Evolutionary conservation across 176 grass and related monocot species (phyloP).

Genomic region (Musa acuminata): DNA sequence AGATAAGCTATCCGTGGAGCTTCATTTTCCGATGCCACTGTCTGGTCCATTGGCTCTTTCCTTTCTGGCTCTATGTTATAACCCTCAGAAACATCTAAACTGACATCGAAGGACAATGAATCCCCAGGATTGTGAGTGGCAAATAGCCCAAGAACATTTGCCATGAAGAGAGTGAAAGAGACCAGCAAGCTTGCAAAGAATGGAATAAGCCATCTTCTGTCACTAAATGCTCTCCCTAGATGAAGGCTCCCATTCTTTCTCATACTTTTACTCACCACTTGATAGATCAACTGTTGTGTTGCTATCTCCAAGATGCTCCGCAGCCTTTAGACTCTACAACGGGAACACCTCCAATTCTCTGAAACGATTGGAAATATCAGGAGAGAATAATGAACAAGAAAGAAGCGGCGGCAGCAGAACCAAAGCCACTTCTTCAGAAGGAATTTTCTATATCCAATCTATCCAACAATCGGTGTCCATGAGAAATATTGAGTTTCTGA

Average conservation of each 20-base stretch:
- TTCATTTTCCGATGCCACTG: constrained; percentile 26
- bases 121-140: constrained; percentile 32
- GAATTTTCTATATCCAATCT: no score
- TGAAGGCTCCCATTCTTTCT: constrained; percentile 51
- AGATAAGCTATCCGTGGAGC: constrained; percentile 78
- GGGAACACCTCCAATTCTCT: no score
- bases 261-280: constrained; percentile 28
- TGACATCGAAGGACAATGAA: constrained; percentile 43
- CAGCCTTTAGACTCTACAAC: no score
- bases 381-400: no score
- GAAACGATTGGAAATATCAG: no score
- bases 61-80: constrained; percentile 16
- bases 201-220: constrained; percentile 76
- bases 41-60: constrained; percentile 26
- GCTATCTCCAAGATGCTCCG: no score
- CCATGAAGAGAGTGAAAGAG: constrained; percentile 49
- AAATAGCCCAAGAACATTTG: constrained; percentile 57
- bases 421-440: no score
- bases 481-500: no score
- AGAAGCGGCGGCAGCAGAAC: no score
- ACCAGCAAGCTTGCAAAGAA: constrained; percentile 71
- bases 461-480: no score
- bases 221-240: constrained; percentile 49
- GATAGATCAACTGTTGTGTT: neutral
- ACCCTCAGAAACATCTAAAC: constrained; percentile 25